These are phyloP conservation scores for Talaromyces verruculosus DNA, from an alignment of 2,329 filamentous ascomycete genomes.

Conservation along the genomic window DNA sequence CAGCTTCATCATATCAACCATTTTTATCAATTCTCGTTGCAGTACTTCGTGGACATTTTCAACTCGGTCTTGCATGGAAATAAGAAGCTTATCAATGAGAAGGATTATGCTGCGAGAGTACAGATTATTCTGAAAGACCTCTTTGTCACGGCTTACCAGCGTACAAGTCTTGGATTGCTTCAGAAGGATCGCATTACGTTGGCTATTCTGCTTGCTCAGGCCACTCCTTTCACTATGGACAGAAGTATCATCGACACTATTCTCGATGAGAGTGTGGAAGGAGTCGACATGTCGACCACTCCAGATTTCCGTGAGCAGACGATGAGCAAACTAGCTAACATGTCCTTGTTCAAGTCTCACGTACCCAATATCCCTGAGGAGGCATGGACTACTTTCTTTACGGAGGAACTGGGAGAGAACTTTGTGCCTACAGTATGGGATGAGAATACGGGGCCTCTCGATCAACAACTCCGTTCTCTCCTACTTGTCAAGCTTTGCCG, in stretches of 20 bases:
- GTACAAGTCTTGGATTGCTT: constrained; percentile 87
- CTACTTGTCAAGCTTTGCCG: constrained; percentile 92
- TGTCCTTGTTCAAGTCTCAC: constrained; percentile 71
- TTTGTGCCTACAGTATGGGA: constrained; percentile 76
- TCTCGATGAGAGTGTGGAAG: constrained; percentile 73
- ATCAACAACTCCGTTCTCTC: constrained; percentile 78
- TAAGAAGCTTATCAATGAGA: constrained; percentile 67
- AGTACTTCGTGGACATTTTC: constrained; percentile 98
- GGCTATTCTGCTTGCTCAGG: constrained; percentile 91
- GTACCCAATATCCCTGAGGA: constrained; percentile 62
- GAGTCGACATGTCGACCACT: constrained; percentile 74
- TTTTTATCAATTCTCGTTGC: constrained; percentile 98
- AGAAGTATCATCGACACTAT: constrained; percentile 83
- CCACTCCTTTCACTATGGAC: constrained; percentile 94
- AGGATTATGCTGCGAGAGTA: constrained; percentile 74
- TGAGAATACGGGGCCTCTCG: constrained; percentile 61
- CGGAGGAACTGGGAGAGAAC: constrained; percentile 82
- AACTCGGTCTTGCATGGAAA: constrained; percentile 83
- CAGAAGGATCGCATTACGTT: constrained; percentile 94
- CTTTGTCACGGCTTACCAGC: constrained; percentile 86
- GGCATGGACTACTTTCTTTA: constrained; percentile 79
- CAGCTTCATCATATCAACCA: constrained; percentile 98
- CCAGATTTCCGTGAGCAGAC: constrained; percentile 64
- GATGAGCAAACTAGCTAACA: constrained; percentile 65
- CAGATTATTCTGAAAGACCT: constrained; percentile 89